phyloP scores from a whole-genome alignment of 495 filamentous ascomycete species.

The Schizothecium vesticola region DNA sequence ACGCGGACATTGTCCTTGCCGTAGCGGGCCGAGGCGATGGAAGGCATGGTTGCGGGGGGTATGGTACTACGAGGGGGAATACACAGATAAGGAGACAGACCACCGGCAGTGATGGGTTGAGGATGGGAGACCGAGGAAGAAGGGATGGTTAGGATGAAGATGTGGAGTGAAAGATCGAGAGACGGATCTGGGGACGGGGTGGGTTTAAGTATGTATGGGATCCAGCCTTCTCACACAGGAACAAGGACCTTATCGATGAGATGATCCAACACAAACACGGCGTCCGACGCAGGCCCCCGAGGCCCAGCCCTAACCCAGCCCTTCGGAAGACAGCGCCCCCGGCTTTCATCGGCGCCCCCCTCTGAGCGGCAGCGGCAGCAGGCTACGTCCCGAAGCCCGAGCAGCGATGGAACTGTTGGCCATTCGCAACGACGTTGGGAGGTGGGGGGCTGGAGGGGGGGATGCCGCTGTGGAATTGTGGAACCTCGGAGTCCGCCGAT shows the following conservation, averaged over 20 bases:
- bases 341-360: not conserved
- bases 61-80: not conserved
- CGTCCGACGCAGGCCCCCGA: not conserved
- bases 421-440: not conserved
- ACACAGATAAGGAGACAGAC: not conserved
- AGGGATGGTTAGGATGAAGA: not conserved
- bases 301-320: not conserved
- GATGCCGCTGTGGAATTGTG: slow-evolving; percentile 7
- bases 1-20: slow-evolving; percentile 98
- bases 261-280: not conserved
- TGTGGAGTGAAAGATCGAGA: not conserved
- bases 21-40: slow-evolving; percentile 71
- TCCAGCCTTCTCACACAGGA: not conserved
- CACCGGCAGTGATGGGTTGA: not conserved
- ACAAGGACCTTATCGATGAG: not conserved
- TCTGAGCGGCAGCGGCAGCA: slow-evolving; percentile 2
- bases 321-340: slow-evolving; percentile 1
- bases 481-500: slow-evolving; percentile 34
- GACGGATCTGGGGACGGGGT: not conserved
- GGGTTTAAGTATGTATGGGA: not conserved
- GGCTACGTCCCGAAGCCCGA: slow-evolving; percentile 19
- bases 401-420: slow-evolving; percentile 5
- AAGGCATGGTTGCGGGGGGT: slow-evolving; percentile 41
- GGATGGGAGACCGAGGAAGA: not conserved
- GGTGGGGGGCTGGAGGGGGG: not conserved